Evolutionary conservation across 176 grass and related monocot species (phyloP), one percentile per base, ranked within the genome.

Genomic region (Tuctoria greenei): DNA sequence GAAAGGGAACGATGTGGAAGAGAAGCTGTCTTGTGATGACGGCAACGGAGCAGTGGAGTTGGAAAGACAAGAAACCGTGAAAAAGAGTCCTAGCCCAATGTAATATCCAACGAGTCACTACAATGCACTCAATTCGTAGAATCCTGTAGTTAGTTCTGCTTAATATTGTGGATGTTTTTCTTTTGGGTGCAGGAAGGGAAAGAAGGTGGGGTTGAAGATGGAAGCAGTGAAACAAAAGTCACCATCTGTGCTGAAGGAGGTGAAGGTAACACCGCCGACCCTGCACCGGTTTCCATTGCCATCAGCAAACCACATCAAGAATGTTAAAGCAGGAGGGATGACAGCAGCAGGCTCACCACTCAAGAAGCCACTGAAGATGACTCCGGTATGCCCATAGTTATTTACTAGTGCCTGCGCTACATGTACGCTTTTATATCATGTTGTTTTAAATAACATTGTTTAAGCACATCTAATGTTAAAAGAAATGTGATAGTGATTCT

Each of bases 241-340:
- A 23, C 78, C 85, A 54, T 59, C 56, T 78, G 82, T 86, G 73
- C 57, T 92, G 42, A 99, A 78, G 47, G 91, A 99, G 80, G 89
- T 92, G 64, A 89, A 88, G 79, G 95, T 88, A 8, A 85, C 76
- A 64, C 95, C 95, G 26, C 95, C 95, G 2, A 99, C 95, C 52
- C 95, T 91, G 0, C 91, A 95, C 55, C 84, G 89, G 41, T 92
- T 99, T 79, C 86, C 88, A 71, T 92, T 91, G 5, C 95, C 91
- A 60, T 93, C 81, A 7, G 45, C 38, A 20, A 83, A 81, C 47
- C 86, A 73, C 31, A 57, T 76, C n/a, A 84, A 80, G 66, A 73
- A 87, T 52, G 78, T 80, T 52, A 91, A 85, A 87, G 71, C 70
- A 71, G 55, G 78, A 70, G 77, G 57, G 61, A 20, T 73, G 45